These are phyloP conservation scores for Mortierella sp. DNA, from an alignment of 371 early-diverging fungal genomes.

Conservation along the genomic window DNA sequence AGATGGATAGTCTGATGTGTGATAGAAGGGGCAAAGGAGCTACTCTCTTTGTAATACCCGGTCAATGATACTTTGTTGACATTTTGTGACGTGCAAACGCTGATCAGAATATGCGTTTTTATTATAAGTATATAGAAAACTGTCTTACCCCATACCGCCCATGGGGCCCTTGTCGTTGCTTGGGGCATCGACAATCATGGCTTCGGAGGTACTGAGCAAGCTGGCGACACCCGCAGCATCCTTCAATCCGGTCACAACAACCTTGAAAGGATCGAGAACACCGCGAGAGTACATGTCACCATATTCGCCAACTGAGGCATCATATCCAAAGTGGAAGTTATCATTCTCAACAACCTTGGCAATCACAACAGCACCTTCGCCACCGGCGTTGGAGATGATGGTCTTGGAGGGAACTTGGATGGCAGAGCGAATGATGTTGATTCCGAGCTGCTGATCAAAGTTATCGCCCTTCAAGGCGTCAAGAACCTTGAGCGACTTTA, in stretches of 20 bases:
- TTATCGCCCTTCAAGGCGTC: conserved; percentile 85
- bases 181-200: conserved; percentile 97
- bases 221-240: conserved; percentile 97
- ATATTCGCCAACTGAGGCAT: conserved; percentile 93
- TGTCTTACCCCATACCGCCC: conserved; percentile 61
- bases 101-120: neutral
- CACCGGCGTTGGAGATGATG: conserved; percentile 97
- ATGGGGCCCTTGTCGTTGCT: conserved; percentile 68
- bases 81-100: conserved; percentile 12
- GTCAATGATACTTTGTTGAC: conserved; percentile 3
- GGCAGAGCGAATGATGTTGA: conserved; percentile 95
- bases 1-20: neutral
- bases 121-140: neutral
- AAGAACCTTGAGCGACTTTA: conserved; percentile 91
- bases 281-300: conserved; percentile 96
- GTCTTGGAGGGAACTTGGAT: conserved; percentile 93
- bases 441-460: conserved; percentile 98
- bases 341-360: conserved; percentile 90
- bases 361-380: conserved; percentile 96
- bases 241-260: conserved; percentile 95
- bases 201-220: conserved; percentile 95
- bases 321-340: conserved; percentile 92
- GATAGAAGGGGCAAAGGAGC: neutral
- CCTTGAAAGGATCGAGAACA: conserved; percentile 98
- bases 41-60: neutral